phyloP scores from a whole-genome alignment of 2,329 filamentous ascomycete species.

The Fusarium xylarioides region DNA sequence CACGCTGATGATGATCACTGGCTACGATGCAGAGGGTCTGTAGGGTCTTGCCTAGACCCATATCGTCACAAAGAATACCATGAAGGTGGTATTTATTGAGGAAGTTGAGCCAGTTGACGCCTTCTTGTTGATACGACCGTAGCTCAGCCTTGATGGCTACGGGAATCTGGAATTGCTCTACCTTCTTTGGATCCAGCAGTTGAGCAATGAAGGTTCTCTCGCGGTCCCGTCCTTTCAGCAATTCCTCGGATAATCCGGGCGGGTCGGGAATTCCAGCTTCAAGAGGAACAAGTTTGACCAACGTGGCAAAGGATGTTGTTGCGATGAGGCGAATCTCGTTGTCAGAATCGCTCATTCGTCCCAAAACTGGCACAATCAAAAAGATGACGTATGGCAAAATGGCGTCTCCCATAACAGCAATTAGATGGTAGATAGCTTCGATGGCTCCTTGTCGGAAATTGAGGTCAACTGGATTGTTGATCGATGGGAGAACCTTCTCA shows the following conservation, averaged over 20 bases:
- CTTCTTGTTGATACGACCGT: constrained; percentile 96
- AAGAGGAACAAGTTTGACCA: constrained; percentile 95
- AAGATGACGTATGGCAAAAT: constrained; percentile 99
- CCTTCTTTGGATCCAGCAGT: constrained; percentile 95
- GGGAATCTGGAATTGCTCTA: constrained; percentile 91
- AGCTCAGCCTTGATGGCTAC: constrained; percentile 97
- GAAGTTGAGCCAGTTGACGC: constrained; percentile 98
- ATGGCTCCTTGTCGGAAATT: constrained; percentile 92
- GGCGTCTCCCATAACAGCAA: constrained; percentile 96
- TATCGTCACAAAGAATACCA: constrained; percentile 97
- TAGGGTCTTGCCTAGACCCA: constrained; percentile 97
- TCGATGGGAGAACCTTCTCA: constrained; percentile 89
- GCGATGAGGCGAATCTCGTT: constrained; percentile 94
- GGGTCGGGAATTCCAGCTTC: constrained; percentile 98
- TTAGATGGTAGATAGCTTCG: constrained; percentile 95
- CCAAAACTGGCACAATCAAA: constrained; percentile 94
- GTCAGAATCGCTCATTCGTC: constrained; percentile 98
- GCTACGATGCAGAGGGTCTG: constrained; percentile 98
- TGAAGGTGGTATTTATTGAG: constrained; percentile 98
- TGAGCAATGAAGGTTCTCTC: constrained; percentile 97
- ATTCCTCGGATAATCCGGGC: constrained; percentile 86
- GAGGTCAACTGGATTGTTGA: constrained; percentile 89
- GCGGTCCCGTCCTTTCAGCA: constrained; percentile 89
- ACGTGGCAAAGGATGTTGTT: constrained; percentile 94
- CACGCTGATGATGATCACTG: constrained; percentile 93